Base-by-base conservation (phyloP, 257 asterid species). In the Ilex aquifolium region DNA sequence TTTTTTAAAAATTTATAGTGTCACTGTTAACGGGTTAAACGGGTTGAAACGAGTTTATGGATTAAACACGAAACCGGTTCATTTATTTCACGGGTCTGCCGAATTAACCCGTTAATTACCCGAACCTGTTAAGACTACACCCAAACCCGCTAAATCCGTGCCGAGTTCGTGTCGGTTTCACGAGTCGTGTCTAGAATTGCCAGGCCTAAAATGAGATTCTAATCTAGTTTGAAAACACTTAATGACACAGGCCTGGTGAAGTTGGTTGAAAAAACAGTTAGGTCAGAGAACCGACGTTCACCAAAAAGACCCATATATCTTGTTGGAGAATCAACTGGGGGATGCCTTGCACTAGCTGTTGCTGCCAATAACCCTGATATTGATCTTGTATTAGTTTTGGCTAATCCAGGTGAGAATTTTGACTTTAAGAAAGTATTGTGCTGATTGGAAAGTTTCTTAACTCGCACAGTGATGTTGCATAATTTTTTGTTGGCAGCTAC, bases 301-400 rank as follows among this genome's bases (percentile, higher is more conserved):
- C 94, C 86, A 31, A 73, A 72, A 15, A 72, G 83, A 54, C 95
- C 98, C 8, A 79, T 91, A 64, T 91, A 91, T 79, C 85, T 91
- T 36, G 77, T 88, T 62, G 98, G 90, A 46, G 90, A 88, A 57
- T 88, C 95, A 31, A 74, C 88, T 51, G 96, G 98, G 55, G 94
- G 77, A 70, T 86, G 95, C 75, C 80, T 91, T 32, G 91, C 96
- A 0, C 84, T 88, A 40, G 83, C 89, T 67, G 82, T 91, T 79
- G 98, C 96, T 73, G 83, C 96, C 15, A 80, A 91, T 44, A 91
- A 81, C 69, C 86, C 91, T 5, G 72, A 84, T 30, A 74, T 91
- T 61, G 87, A 88, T 74, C 91, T 91, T 46, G 48, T 80, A 49
- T 62, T 91, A 40, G 74, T 91, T 57, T 77, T 91, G 79, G 89